A percentile compares a stretch with the other conserved stretches of the same genome.
Evolutionary conservation across 306 rosid genomes (phyloP).

Genomic region (Sicyos edulis): DNA sequence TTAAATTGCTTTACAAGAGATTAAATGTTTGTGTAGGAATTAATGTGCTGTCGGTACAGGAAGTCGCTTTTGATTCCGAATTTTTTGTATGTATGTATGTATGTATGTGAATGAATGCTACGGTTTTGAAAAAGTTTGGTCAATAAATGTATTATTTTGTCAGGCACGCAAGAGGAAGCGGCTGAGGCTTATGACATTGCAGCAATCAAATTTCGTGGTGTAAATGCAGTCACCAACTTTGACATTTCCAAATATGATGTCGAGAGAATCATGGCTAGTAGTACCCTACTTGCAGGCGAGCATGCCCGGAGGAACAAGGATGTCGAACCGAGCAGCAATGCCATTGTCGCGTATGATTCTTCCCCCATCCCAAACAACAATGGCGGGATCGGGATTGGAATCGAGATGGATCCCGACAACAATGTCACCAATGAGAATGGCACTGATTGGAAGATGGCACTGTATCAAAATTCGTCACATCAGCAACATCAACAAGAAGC

Average conservation of each 20-base stretch:
- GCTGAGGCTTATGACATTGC: conserved; percentile 27
- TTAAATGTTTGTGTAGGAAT: background rate
- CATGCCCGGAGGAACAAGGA: conserved; percentile 29
- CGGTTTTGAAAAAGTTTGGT: background rate
- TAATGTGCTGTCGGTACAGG: conserved; percentile 7
- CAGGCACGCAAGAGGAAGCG: conserved; percentile 31
- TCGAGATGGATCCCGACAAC: background rate
- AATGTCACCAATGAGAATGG: background rate
- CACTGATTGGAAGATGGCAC: conserved; percentile 17
- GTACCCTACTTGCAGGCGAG: conserved; percentile 19
- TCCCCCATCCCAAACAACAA: conserved; percentile 16
- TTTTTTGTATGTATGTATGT: background rate
- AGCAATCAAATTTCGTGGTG: conserved; percentile 28
- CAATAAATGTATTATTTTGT: background rate
- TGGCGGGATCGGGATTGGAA: background rate
- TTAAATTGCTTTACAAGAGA: background rate
- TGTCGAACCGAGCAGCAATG: background rate
- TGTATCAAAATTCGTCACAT: conserved; percentile 8
- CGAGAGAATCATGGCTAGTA: conserved; percentile 23
- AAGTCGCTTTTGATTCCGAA: background rate
- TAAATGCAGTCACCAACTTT: conserved; percentile 26
- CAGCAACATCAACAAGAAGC: background rate
- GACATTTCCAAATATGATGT: conserved; percentile 23
- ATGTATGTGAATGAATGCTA: too few relatives aligned
- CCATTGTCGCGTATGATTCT: background rate